A percentile compares a stretch with the other conserved stretches of the same genome.
Conservation (phyloP, 208 protist species). For the Porcisia deanei region DNA sequence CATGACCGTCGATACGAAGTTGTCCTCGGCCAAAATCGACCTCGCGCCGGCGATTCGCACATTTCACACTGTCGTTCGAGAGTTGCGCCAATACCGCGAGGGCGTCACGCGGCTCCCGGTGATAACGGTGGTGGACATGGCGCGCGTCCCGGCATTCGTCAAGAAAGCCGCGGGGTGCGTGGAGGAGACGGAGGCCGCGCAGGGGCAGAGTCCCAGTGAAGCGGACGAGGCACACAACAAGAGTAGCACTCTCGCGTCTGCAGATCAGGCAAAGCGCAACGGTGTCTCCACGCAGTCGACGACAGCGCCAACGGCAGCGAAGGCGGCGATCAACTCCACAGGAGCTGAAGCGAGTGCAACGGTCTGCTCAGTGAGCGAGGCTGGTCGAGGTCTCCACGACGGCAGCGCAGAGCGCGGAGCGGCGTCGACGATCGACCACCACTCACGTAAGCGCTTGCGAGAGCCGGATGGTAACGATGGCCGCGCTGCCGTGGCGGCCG, state of each 20-base stretch:
- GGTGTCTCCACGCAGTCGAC: conserved; percentile 9
- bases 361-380: background rate
- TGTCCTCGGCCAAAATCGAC: conserved; percentile 59
- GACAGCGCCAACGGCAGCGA: background rate
- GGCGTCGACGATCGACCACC: background rate
- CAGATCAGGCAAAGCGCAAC: background rate
- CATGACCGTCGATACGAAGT: conserved; percentile 69
- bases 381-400: background rate
- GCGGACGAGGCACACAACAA: background rate
- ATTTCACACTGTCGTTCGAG: conserved; percentile 67
- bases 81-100: conserved; percentile 74
- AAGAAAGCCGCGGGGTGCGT: conserved; percentile 66
- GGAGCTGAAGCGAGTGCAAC: background rate
- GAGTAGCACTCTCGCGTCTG: conserved; percentile 3
- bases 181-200: conserved; percentile 20
- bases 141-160: conserved; percentile 72
- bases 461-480: background rate
- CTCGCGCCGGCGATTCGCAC: conserved; percentile 63
- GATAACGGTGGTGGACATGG: conserved; percentile 65
- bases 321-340: background rate
- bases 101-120: conserved; percentile 74
- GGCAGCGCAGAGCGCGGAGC: conserved; percentile 6
- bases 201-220: background rate
- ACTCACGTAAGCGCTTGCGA: conserved; percentile 24
- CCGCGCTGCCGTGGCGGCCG: background rate